Base-by-base conservation (phyloP, 805 yeast species). In the Candida tammaniensis region DNA sequence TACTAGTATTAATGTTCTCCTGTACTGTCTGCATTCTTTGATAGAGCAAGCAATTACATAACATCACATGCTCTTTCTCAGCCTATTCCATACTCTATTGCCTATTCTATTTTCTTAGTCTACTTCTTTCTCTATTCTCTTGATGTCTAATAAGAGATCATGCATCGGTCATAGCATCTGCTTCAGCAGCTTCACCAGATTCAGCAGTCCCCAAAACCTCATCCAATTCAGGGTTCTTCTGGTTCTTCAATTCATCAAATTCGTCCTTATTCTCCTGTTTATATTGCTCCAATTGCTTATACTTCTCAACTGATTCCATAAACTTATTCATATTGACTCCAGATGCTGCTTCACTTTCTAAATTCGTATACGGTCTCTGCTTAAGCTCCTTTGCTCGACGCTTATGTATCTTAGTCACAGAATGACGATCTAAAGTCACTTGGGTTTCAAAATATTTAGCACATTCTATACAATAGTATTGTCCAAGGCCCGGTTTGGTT, bases 391-490 rank as follows among this genome's bases (percentile, higher is more conserved):
- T 85, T 17, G 85, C 82, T 54, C 96, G 72, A 59, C 98, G 76
- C 58, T 84, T 89, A 61, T 93, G 99, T 6, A 80, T 73, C 52
- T 88, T 89, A 4, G 83, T 71, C 48, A 78, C 76, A 43, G 73
- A 62, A 63, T 93, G 99, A 10, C 80, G 70, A 40, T 76, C 78
- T 36, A 86, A 68, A 6, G 95, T 83, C 20, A 61, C 57, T 28
- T 83, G 87, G 38, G 81, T 80, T 55, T 89, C 96, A 52, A 79
- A 87, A 60, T 93, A 87, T 55, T 82, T 85, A 31, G 95, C 94
- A 70, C 99, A 93, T 44, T 88, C 95, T 35, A 93, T 72, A 61
- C 98, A 93, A 59, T 86, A 93, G 60, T 77, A 82, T 61, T 93
- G 98, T 11, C 96, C 99, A 46, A 93, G 64, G 1, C 99, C 99